Base-by-base conservation (phyloP, 2,329 filamentous ascomycete genomes). In the Ceratocystis variospora region DNA sequence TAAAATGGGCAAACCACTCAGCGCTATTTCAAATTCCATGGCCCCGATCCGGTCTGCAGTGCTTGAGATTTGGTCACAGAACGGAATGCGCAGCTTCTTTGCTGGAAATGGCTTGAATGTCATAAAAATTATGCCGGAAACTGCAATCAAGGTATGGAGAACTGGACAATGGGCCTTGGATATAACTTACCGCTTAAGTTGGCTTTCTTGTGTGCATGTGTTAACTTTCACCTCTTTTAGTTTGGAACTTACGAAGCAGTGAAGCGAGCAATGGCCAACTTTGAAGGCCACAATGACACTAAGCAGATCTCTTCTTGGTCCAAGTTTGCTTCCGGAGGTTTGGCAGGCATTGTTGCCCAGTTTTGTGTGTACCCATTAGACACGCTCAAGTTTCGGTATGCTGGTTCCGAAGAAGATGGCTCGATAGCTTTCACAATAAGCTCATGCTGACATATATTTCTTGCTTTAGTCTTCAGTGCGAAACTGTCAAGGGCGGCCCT, bases 81-180 rank as follows among this genome's bases (percentile, higher is more conserved):
- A 62, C 12, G 63, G 63, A 12, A 63, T 66, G 50, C 61, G 61
- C 25, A 63, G 19, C 41, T 61, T 45, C n/a, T 44, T 66, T 22
- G 31, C 71, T 96, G 92, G 94, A 46, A 99, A 99, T 73, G 94
- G 94, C 2, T 79, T 99, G 71, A 99, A 99, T 71, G 91, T 99
- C 2, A 76, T 96, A 72, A 99, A 99, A 76, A 94, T 99, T 68
- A 96, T 97, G 90, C 94, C 94, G 0, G 94, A 99, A 77, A 96
- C 93, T 33, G 93, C 94, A 31, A 96, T 99, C 74, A 96, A 96
- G 72, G 78, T 79, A 63, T 28, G 63, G 22, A 22, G 19, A 46
- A 19, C 28, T 61, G 22, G 15, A 8, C 5, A n/a, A 33, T 22
- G 2, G 17, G 50, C 28, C 28, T 31, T 5, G 6, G 19, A 41